These are phyloP conservation scores for Pezicula radicicola DNA, from an alignment of 2,329 filamentous ascomycete genomes.

Conservation along the genomic window DNA sequence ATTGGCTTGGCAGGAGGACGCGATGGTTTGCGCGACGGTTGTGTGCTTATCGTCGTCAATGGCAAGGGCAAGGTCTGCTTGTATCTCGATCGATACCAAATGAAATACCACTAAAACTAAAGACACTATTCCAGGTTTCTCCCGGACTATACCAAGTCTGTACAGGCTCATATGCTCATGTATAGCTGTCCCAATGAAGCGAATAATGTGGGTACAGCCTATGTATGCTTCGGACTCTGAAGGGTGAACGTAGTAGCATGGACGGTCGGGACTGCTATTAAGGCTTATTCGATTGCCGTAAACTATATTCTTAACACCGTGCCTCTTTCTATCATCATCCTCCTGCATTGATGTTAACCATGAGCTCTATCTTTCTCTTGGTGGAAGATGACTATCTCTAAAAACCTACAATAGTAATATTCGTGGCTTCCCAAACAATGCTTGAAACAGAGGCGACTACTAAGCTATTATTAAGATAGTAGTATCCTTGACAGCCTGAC, in stretches of 20 bases:
- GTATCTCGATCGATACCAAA: too few relatives aligned
- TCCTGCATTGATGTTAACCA: slow-evolving; percentile 31
- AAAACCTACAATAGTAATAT: background rate
- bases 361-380: background rate
- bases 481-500: background rate
- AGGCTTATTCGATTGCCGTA: slow-evolving; percentile 50
- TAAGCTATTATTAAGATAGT: background rate
- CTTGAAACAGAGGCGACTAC: background rate
- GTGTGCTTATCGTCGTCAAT: too few relatives aligned
- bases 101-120: too few relatives aligned
- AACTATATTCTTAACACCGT: slow-evolving; percentile 64
- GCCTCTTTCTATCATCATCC: slow-evolving; percentile 54
- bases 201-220: slow-evolving; percentile 61
- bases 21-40: too few relatives aligned
- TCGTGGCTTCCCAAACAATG: background rate
- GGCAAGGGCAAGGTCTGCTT: too few relatives aligned
- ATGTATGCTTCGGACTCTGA: slow-evolving; percentile 58
- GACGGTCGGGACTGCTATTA: slow-evolving; percentile 51
- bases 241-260: slow-evolving; percentile 33
- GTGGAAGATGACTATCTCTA: slow-evolving; percentile 4
- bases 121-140: slow-evolving; percentile 61
- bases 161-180: slow-evolving; percentile 62
- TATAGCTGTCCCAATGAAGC: slow-evolving; percentile 70
- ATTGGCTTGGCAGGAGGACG: too few relatives aligned
- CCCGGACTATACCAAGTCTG: slow-evolving; percentile 57